These are phyloP conservation scores for Didymella keratinophila DNA, from an alignment of 2,329 filamentous ascomycete genomes.

Conservation along the genomic window DNA sequence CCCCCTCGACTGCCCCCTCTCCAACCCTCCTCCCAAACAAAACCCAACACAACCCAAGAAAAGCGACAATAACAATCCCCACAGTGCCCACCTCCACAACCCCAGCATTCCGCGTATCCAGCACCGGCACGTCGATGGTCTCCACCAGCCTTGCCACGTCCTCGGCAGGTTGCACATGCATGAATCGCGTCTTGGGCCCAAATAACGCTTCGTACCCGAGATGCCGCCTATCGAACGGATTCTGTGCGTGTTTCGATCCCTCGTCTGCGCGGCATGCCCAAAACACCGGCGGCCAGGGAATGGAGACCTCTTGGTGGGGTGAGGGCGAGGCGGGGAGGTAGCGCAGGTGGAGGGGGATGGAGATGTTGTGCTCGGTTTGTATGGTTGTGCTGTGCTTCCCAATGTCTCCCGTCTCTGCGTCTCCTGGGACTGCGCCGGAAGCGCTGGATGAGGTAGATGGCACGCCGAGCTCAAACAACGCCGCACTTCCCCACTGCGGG, in stretches of 20 bases:
- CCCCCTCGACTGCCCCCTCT: constrained; percentile 13
- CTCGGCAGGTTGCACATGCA: constrained; percentile 64
- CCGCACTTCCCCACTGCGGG: constrained; percentile 77
- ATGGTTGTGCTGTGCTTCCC: background rate
- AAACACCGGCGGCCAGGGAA: constrained; percentile 86
- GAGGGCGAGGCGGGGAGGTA: constrained; percentile 67
- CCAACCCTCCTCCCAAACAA: constrained; percentile 38
- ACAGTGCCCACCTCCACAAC: constrained; percentile 56
- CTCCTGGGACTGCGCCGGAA: too few species aligned
- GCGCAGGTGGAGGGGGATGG: constrained; percentile 84
- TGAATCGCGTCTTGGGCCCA: constrained; percentile 78
- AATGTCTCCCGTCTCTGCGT: too few species aligned
- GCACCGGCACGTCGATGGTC: constrained; percentile 14
- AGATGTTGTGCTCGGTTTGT: constrained; percentile 63
- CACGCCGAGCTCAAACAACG: constrained; percentile 76
- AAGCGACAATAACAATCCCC: constrained; percentile 53
- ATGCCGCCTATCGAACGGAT: constrained; percentile 84
- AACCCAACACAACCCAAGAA: constrained; percentile 56
- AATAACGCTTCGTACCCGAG: constrained; percentile 89
- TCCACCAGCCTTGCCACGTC: constrained; percentile 12
- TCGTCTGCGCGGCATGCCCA: constrained; percentile 82
- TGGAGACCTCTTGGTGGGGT: constrained; percentile 53
- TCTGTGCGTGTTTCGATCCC: constrained; percentile 71
- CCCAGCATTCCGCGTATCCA: constrained; percentile 26
- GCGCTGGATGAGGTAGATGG: too few species aligned